Evolutionary conservation across 2,329 filamentous ascomycete genomes (phyloP).

Genomic region (Fusarium foetens): DNA sequence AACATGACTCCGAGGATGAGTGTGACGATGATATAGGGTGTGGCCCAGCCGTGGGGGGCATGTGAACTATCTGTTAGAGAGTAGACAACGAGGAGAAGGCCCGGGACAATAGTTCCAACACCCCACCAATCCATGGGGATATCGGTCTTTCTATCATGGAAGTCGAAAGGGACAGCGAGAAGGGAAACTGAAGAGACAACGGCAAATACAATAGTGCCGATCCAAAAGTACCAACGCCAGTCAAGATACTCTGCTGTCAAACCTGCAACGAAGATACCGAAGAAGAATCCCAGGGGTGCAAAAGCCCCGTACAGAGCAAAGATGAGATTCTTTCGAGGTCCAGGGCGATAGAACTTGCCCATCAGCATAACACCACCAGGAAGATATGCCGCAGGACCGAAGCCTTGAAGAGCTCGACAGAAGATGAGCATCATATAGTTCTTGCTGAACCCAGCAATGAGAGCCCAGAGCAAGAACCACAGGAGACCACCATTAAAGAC

Average conservation of each 20-base stretch:
- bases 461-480: slow-evolving; percentile 76
- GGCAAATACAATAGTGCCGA: slow-evolving; percentile 61
- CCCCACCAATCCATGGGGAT: slow-evolving; percentile 71
- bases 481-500: slow-evolving; percentile 68
- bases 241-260: slow-evolving; percentile 66
- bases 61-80: slow-evolving; percentile 74
- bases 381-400: slow-evolving; percentile 78
- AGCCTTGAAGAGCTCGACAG: slow-evolving; percentile 77
- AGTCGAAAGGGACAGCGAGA: slow-evolving; percentile 52
- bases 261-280: slow-evolving; percentile 75
- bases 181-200: slow-evolving; percentile 60
- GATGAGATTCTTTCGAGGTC: slow-evolving; percentile 76
- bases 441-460: slow-evolving; percentile 75
- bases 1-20: slow-evolving; percentile 66
- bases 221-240: slow-evolving; percentile 78
- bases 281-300: slow-evolving; percentile 67
- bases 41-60: slow-evolving; percentile 69
- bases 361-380: slow-evolving; percentile 77
- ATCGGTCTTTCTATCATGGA: slow-evolving; percentile 35
- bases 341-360: slow-evolving; percentile 74
- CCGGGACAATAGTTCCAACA: slow-evolving; percentile 62
- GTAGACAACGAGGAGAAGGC: slow-evolving; percentile 72
- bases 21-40: slow-evolving; percentile 71
- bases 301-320: slow-evolving; percentile 68
- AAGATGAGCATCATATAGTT: slow-evolving; percentile 77